Base-by-base conservation (phyloP, 768 basidiomycete genomes). In the Naganishia randhawae region DNA sequence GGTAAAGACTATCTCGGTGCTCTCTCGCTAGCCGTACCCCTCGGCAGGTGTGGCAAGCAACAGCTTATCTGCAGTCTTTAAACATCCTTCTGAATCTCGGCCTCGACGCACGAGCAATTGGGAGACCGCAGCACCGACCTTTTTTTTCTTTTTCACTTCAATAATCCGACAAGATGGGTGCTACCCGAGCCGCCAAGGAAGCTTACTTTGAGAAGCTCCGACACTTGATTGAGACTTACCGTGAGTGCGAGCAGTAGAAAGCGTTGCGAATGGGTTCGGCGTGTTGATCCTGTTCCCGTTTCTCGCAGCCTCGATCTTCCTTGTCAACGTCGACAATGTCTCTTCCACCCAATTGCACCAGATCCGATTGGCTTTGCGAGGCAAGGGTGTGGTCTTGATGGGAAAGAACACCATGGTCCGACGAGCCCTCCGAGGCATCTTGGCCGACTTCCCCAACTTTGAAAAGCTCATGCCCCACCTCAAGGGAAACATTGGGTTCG, bases 331-430 rank as follows among this genome's bases (percentile, higher is more conserved):
- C 81, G 96, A 98, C 87, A 99, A 98, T 84, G 96, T 99, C 80
- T 91, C 93, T 68, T 97, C 94, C 70, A 96, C 97, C 85, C 96
- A 99, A 84, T 94, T 97, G 68, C 72, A 73, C 71, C 71, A 75
- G 72, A 81, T 80, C 76, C 77, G 80, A 69, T 74, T 81, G 73
- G 85, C 94, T 61, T 92, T 99, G 82, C 92, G 96, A 76, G 92
- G 93, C 78, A 92, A 91, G 81, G 96, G 91, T 84, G 83, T 93
- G 69, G 93, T 99, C 73, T 83, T 99, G 76, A 99, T 99, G 96
- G 96, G 96, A 80, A 99, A 99, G 85, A 99, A 99, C 88, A 99
- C 96, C 80, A 97, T 98, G 95, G 94, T 99, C 77, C 91, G 96
- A 84, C 92, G 96, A 76, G 96, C 93, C 70, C 86, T 99, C 71